Conservation (phyloP, 2,329 filamentous ascomycete species). For the Domatiomyces globalis region DNA sequence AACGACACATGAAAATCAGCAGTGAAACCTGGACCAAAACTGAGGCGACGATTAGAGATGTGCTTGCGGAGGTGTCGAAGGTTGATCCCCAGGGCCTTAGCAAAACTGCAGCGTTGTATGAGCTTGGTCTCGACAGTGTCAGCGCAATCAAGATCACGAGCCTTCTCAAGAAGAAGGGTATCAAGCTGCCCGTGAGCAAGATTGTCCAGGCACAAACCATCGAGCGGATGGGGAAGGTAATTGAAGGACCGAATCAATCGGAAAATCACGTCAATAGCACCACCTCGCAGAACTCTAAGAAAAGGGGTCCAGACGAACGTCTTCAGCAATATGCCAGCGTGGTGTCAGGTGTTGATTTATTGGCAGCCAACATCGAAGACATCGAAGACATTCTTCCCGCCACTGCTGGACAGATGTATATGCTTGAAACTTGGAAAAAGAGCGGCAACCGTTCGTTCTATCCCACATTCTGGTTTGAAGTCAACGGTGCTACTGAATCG, state of each 20-base stretch:
- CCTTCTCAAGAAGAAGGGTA: slow-evolving; percentile 48
- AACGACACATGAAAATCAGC: no score
- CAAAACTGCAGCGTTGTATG: slow-evolving; percentile 55
- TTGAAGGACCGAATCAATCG: slow-evolving; percentile 2
- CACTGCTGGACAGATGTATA: slow-evolving; percentile 64
- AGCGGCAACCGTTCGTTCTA: slow-evolving; percentile 56
- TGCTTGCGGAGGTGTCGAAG: slow-evolving; percentile 45
- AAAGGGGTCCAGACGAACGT: not conserved
- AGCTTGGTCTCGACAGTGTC: slow-evolving; percentile 82
- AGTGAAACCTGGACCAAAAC: slow-evolving; percentile 20
- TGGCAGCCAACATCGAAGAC: slow-evolving; percentile 33
- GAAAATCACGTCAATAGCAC: slow-evolving; percentile 9
- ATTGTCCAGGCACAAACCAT: slow-evolving; percentile 55
- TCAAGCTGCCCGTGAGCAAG: slow-evolving; percentile 55
- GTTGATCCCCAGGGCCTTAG: slow-evolving; percentile 44
- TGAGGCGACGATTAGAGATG: slow-evolving; percentile 30
- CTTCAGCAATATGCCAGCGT: not conserved
- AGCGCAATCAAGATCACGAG: slow-evolving; percentile 72
- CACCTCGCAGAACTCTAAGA: not conserved
- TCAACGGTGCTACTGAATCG: slow-evolving; percentile 30
- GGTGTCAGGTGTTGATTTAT: not conserved
- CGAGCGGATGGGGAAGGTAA: slow-evolving; percentile 42
- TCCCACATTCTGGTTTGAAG: slow-evolving; percentile 51
- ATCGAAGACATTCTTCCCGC: slow-evolving; percentile 51
- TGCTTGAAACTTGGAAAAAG: slow-evolving; percentile 63